These are phyloP conservation scores for Yamadazyma olivae DNA, from an alignment of 805 yeast genomes.

Conservation along the genomic window DNA sequence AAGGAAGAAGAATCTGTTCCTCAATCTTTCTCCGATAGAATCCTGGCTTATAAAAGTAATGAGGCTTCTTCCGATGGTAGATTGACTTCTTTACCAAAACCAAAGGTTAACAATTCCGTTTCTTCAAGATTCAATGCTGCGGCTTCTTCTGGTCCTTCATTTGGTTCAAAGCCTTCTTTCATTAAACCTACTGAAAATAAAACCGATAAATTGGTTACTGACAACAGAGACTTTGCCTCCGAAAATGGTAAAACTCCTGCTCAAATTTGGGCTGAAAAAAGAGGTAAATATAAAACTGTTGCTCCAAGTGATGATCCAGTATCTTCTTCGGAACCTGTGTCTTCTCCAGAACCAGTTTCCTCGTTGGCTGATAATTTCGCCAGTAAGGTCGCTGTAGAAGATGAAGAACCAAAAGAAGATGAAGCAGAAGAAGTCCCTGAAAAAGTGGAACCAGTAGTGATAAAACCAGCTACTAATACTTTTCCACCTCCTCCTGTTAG, in stretches of 20 bases:
- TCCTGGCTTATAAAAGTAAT: constrained; percentile 38
- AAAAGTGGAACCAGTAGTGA: constrained; percentile 6
- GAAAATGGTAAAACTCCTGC: constrained; percentile 89
- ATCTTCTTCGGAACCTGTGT: constrained; percentile 5
- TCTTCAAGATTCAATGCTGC: constrained; percentile 44
- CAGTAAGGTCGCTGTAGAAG: constrained; percentile 7
- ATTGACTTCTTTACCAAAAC: constrained; percentile 62
- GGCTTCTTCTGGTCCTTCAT: constrained; percentile 22
- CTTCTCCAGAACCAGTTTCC: constrained; percentile 10
- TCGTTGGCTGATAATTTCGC: constrained; percentile 18
- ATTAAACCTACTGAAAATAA: constrained; percentile 28
- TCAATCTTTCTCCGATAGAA: constrained; percentile 45
- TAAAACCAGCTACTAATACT: constrained; percentile 5
- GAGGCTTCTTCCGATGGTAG: constrained; percentile 42
- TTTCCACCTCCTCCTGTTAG: constrained; percentile 11
- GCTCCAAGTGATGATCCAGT: constrained; percentile 22
- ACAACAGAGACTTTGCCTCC: constrained; percentile 60
- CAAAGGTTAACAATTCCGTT: constrained; percentile 51
- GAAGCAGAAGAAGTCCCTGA: neutral
- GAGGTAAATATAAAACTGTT: constrained; percentile 59
- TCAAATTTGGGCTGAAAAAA: constrained; percentile 91
- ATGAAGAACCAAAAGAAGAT: constrained; percentile 6
- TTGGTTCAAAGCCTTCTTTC: constrained; percentile 36
- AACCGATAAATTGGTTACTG: constrained; percentile 51
- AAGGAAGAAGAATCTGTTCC: constrained; percentile 38